phyloP scores from a whole-genome alignment of 192 early-diverging fungal species.

The Coemansia sp. region DNA sequence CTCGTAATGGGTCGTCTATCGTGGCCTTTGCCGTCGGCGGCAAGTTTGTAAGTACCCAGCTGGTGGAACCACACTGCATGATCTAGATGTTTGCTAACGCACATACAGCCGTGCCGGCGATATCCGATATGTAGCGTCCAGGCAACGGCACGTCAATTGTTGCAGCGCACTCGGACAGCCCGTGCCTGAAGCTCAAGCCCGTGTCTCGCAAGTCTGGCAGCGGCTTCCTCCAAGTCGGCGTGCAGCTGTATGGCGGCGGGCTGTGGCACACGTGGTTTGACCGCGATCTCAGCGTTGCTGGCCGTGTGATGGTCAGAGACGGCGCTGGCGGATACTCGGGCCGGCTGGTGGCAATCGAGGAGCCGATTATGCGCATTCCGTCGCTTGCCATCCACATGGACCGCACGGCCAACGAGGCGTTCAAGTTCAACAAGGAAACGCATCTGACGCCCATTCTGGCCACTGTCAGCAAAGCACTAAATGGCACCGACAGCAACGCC shows the following conservation, averaged over 20 bases:
- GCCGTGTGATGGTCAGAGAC: constrained; percentile 81
- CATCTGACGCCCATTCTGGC: constrained; percentile 90
- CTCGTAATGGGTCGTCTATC: constrained; percentile 83
- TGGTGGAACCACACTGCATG: no score
- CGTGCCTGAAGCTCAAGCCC: constrained; percentile 95
- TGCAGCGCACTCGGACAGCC: constrained; percentile 96
- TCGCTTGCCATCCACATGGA: constrained; percentile 97
- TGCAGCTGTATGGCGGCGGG: constrained; percentile 95
- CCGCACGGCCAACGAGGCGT: constrained; percentile 70
- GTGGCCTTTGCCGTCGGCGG: constrained; percentile 95
- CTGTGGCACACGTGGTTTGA: constrained; percentile 99
- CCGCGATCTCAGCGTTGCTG: constrained; percentile 93
- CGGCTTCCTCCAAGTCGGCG: constrained; percentile 90
- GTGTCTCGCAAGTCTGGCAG: constrained; percentile 84
- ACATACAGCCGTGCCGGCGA: not conserved
- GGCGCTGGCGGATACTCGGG: constrained; percentile 69
- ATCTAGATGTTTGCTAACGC: constrained; percentile 1
- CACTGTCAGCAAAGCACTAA: constrained; percentile 63
- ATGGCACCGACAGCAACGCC: constrained; percentile 15
- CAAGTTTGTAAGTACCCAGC: constrained; percentile 58
- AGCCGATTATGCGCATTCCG: constrained; percentile 92
- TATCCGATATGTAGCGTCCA: constrained; percentile 50
- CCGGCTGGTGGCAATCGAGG: constrained; percentile 76
- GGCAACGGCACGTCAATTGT: constrained; percentile 88
- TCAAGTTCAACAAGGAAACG: constrained; percentile 94